Evolutionary conservation across 1,284 basidiomycete species (phyloP).

Genomic region (Ustilago lituana): DNA sequence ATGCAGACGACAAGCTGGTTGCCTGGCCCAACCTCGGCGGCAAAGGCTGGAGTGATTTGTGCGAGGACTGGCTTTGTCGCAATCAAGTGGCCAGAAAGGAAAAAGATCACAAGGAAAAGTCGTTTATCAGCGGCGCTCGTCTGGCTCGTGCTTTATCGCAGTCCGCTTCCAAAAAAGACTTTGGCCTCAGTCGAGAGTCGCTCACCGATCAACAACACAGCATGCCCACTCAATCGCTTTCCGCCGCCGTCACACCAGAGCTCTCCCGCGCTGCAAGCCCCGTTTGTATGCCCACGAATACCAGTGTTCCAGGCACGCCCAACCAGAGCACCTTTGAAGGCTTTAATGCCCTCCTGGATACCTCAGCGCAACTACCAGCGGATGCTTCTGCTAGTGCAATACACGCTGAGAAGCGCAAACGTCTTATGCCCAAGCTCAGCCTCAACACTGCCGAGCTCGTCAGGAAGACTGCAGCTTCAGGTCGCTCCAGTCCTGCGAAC

Average conservation of each 20-base stretch:
- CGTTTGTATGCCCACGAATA: slow-evolving; percentile 23
- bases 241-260: slow-evolving; percentile 41
- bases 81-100: slow-evolving; percentile 40
- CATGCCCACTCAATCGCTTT: slow-evolving; percentile 19
- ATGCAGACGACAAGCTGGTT: slow-evolving; percentile 16
- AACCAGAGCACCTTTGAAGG: slow-evolving; percentile 37
- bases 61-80: slow-evolving; percentile 67
- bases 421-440: slow-evolving; percentile 33
- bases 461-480: slow-evolving; percentile 20
- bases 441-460: slow-evolving; percentile 28
- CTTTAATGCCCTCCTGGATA: slow-evolving; percentile 7
- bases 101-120: slow-evolving; percentile 28
- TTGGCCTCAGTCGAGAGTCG: slow-evolving; percentile 13
- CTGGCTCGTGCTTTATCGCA: slow-evolving; percentile 39
- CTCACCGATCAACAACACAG: slow-evolving; percentile 13
- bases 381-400: slow-evolving; percentile 2
- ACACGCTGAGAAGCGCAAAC: slow-evolving; percentile 19
- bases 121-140: slow-evolving; percentile 37
- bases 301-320: slow-evolving; percentile 39
- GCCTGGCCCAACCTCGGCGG: slow-evolving; percentile 44
- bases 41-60: slow-evolving; percentile 67
- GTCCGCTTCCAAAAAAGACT: slow-evolving; percentile 21
- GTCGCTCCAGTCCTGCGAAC: slow-evolving; percentile 25
- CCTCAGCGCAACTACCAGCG: background rate
- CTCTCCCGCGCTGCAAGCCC: slow-evolving; percentile 46